Base-by-base conservation (phyloP, 441 rosid species). In the Mallotus japonicus region DNA sequence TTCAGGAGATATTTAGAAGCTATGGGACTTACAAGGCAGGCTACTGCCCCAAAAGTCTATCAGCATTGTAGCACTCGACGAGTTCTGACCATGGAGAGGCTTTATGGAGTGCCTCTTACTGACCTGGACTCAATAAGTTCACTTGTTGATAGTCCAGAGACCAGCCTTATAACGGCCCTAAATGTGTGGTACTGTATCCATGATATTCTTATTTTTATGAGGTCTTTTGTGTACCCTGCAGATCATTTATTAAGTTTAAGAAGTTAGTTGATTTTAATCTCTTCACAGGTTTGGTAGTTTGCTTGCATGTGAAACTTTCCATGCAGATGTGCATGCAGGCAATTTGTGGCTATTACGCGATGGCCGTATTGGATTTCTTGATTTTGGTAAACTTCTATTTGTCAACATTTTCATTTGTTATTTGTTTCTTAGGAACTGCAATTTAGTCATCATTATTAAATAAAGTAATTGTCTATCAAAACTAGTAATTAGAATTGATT, bases 271-370 rank as follows among this genome's bases (percentile, higher is more conserved):
- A 17, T 46, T 61, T 59, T 70, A 28, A 49, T 72, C 54, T 42
- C 54, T 67, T 40, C 82, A 72, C 84, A 95, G 99, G 98, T 95
- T 95, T 88, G 99, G 99, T 69, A 95, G 99, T 78, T 82, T 95
- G 81, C 94, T 95, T 73, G 97, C 95, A 53, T 92, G 99, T 82
- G 98, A 92, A 82, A 87, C 81, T 78, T 95, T 95, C 86, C 99
- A 92, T 83, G 99, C 99, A 74, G 99, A 95, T 91, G 99, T 95
- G 47, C 99, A 95, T 81, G 99, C 98, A 2, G 99, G 99, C 75
- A 95, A 95, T 85, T 83, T 95, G 78, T 95, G 99, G 99, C 64
- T 90, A 72, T 81, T 94, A 83, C 90, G 92, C 67, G 99, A 95
- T 88, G 97, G 99, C 69, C 97, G 98, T 53, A 92, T 95, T 72